Base-by-base conservation (phyloP, 805 yeast species). In the Barnettozyma siamensis region DNA sequence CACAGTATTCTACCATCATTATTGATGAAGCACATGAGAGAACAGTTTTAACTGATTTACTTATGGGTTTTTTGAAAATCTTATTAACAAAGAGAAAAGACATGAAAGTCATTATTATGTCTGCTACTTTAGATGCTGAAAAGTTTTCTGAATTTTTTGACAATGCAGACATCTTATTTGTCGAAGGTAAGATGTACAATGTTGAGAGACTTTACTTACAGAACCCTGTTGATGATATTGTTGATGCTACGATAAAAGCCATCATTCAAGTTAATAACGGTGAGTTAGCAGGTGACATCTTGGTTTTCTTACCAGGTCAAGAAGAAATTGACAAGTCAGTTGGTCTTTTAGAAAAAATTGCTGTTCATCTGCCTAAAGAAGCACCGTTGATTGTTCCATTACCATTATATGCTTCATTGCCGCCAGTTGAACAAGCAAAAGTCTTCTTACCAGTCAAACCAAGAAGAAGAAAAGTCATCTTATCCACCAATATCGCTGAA, bases 1-100 rank as follows among this genome's bases (percentile, higher is more conserved):
- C 71, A 3, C 76, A 75, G 46, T 93, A 91, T 62, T 69, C 83
- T 21, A 81, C 88, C 0, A 73, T 93, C 9, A 70, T 93, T 34
- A 80, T 93, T 37, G 99, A 93, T 69, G 99, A 93, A 67, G 99
- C 98, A 3, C 99, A 93, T 67, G 99, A 93, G 66, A 75, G 99
- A 59, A 91, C 98, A 0, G 83, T 93, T 2, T 65, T 89, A 37
- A 88, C 98, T 0, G 99, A 93, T 66, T 65, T 93, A 51, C 69
- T 93, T 16, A 70, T 93, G 67, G 99, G 98, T 3, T 85, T 93
- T 54, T 67, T 93, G 48, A 89, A 88, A 57, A 75, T 78, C 31
- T 65, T 93, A 30, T 54, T 83, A 10, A 40, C 53, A 0, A 69
- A 72, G 34, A 68, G 82, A 40, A 63, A 78, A 15, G 74, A 74